phyloP scores from a whole-genome alignment of 2,329 filamentous ascomycete species.

The Hypomyces perniciosus region DNA sequence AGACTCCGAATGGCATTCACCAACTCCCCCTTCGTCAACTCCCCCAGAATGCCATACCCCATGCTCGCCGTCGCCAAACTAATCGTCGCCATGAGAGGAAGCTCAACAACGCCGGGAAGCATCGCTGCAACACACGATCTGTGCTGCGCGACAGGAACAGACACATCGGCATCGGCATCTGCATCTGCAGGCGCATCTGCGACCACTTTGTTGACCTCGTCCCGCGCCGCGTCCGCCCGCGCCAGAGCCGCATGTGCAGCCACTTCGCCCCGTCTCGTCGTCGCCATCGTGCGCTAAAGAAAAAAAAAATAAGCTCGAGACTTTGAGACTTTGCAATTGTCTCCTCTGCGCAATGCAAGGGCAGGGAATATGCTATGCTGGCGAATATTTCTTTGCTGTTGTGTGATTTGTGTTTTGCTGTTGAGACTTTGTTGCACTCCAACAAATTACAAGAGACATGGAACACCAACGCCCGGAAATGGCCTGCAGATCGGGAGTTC shows the following conservation, averaged over 20 bases:
- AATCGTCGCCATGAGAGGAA: constrained; percentile 47
- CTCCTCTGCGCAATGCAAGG: too few species aligned
- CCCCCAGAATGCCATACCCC: constrained; percentile 57
- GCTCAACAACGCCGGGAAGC: constrained; percentile 31
- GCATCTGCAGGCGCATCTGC: neutral
- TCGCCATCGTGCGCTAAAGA: too few species aligned
- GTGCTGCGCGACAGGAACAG: neutral
- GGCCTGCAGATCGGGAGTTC: too few species aligned
- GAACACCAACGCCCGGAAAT: too few species aligned
- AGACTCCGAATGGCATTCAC: constrained; percentile 58
- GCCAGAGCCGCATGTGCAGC: neutral
- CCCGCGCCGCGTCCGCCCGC: neutral
- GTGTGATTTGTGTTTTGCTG: too few species aligned
- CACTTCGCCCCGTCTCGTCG: neutral
- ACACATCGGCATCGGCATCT: neutral
- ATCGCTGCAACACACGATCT: neutral
- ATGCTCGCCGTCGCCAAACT: constrained; percentile 58
- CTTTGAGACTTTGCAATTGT: too few species aligned
- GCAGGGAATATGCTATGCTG: too few species aligned
- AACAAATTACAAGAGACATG: too few species aligned
- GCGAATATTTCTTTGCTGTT: too few species aligned
- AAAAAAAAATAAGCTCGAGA: too few species aligned
- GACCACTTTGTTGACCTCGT: too few species aligned
- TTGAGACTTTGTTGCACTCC: too few species aligned
- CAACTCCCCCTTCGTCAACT: constrained; percentile 59